Evolutionary conservation across 2,329 filamentous ascomycete species (phyloP).

Genomic region (Corniculantispora saksenae): DNA sequence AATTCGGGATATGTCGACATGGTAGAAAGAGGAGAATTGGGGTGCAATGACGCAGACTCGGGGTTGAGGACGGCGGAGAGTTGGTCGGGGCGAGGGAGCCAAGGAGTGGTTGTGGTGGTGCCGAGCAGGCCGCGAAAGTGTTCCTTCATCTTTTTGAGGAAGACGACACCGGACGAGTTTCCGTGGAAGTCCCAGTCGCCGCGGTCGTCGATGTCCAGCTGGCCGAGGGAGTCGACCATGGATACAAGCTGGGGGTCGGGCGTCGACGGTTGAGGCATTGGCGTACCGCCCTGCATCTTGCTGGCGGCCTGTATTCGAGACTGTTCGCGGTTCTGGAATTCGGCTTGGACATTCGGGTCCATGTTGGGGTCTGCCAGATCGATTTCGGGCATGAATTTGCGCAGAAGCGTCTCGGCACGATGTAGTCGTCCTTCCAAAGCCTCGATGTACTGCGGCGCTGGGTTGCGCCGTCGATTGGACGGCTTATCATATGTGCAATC

Average conservation of each 20-base stretch:
- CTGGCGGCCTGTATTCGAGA: conserved; percentile 47
- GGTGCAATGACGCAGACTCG: conserved; percentile 67
- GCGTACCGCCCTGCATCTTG: conserved; percentile 40
- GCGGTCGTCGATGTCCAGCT: conserved; percentile 86
- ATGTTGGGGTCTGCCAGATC: conserved; percentile 83
- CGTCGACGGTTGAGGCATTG: conserved; percentile 38
- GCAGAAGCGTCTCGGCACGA: conserved; percentile 77
- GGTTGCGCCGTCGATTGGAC: conserved; percentile 86
- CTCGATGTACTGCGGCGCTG: conserved; percentile 90
- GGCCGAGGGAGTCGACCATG: conserved; percentile 92
- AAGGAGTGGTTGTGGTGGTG: conserved; percentile 59
- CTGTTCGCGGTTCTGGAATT: conserved; percentile 59
- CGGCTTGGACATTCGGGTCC: conserved; percentile 74
- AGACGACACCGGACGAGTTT: conserved; percentile 87
- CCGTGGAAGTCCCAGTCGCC: conserved; percentile 96
- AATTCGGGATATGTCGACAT: conserved; percentile 63
- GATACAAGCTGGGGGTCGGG: conserved; percentile 79
- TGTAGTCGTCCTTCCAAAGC: conserved; percentile 81
- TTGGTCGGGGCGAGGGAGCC: conserved; percentile 54
- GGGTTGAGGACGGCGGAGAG: conserved; percentile 56
- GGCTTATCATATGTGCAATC: conserved; percentile 96
- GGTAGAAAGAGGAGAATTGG: conserved; percentile 62
- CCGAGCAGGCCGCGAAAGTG: conserved; percentile 79
- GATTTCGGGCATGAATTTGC: conserved; percentile 78
- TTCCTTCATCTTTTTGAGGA: conserved; percentile 82